Evolutionary conservation across 768 basidiomycete genomes (phyloP).

Genomic region (Lepiota venenata): DNA sequence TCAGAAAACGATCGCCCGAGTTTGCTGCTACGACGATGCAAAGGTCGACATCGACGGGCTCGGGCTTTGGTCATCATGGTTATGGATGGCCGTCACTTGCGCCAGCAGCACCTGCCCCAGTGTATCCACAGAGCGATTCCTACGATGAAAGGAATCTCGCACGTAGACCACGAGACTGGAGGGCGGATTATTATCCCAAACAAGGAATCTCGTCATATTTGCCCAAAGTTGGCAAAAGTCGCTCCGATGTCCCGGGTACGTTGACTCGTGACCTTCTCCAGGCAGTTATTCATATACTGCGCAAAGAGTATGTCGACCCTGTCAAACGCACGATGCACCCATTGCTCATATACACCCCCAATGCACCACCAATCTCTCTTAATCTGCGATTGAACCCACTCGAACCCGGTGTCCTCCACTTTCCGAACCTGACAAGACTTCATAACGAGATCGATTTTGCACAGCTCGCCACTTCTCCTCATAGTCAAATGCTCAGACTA

Average conservation of each 20-base stretch:
- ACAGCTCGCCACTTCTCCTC: slow-evolving; percentile 51
- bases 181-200: slow-evolving; percentile 34
- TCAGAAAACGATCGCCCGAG: not conserved
- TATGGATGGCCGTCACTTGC: not conserved
- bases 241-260: slow-evolving; percentile 32
- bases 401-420: slow-evolving; percentile 28
- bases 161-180: slow-evolving; percentile 39
- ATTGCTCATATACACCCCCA: slow-evolving; percentile 23
- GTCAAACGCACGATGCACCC: slow-evolving; percentile 27
- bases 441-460: slow-evolving; percentile 48
- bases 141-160: slow-evolving; percentile 33
- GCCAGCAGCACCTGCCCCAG: slow-evolving; percentile 14
- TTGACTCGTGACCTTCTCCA: not conserved
- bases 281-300: not conserved
- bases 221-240: slow-evolving; percentile 22
- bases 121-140: slow-evolving; percentile 22
- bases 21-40: not conserved
- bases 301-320: slow-evolving; percentile 25
- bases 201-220: slow-evolving; percentile 23
- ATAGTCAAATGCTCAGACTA: slow-evolving; percentile 47
- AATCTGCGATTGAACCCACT: slow-evolving; percentile 47
- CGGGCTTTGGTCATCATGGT: not conserved
- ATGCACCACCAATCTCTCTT: slow-evolving; percentile 36
- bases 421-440: slow-evolving; percentile 41
- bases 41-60: not conserved